Evolutionary conservation across 768 basidiomycete species (phyloP), one percentile per base, ranked within the genome.

Genomic region (Suillus subaureus): DNA sequence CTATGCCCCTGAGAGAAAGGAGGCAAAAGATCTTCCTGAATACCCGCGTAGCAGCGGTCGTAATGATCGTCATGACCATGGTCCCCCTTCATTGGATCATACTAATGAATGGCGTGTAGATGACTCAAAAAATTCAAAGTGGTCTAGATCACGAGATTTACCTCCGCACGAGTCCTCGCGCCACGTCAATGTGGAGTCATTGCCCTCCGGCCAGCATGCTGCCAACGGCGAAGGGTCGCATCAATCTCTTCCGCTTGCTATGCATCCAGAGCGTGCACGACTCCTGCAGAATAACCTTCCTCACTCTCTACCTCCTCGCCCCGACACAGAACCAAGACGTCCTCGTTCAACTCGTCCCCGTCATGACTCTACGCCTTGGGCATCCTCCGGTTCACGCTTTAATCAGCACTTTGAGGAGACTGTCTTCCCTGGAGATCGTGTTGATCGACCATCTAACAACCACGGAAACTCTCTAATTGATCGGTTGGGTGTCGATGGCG

Each of bases 381-480:
- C 40, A 13, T 9, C 58, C 16, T 12, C 40, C 7, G 18, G 40
- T 31, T 42, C 58, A 21, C 58, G 58, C 12, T 60, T 39, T 40
- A 60, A 42, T 7, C 58, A 42, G 28, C 58, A 21, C 21, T 28
- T 42, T 0, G 58, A 42, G 5, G 40, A 60, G 6, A 60, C 18
- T 31, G 3, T 23, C 37, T 42, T 42, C 58, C 6, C 16, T 42
- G 40, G 40, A 40, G 31, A 61, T 18, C 58, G 33, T 28, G 33
- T 66, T 11, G 69, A 65, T 23, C 68, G 64, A 11, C 21, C 61
- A 7, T 23, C 55, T 12, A 39, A n/a, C 37, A 67, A 63, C 42
- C 71, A 74, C 26, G 80, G 79, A 8, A 70, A 68, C 2, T 82
- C 81, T 0, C 67, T 83, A 21, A 64, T 83, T 31, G 81, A 82